Percentiles rank a stretch among this genome's conserved stretches.
phyloP scores from a whole-genome alignment of 768 basidiomycete genomes.

The Auriculariales sp. region DNA sequence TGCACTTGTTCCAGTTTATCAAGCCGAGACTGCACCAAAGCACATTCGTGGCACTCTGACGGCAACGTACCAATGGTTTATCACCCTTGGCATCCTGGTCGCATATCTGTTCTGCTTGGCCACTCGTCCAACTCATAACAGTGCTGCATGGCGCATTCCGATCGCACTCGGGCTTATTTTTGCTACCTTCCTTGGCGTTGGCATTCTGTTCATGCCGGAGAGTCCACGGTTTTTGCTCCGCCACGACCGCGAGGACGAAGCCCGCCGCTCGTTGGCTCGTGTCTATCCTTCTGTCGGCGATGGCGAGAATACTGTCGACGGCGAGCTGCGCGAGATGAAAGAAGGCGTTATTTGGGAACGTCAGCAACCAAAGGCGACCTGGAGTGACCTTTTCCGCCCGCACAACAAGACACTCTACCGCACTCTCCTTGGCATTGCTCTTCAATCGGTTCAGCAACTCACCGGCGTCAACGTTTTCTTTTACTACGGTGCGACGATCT shows the following conservation, averaged over 20 bases:
- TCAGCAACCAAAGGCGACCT: constrained; percentile 23
- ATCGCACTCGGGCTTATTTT: constrained; percentile 49
- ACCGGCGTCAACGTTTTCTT: constrained; percentile 52
- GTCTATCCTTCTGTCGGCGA: constrained; percentile 27
- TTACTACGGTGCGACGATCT: constrained; percentile 3
- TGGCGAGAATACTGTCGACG: constrained; percentile 25
- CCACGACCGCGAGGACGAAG: constrained; percentile 32
- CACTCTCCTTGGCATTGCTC: constrained; percentile 44
- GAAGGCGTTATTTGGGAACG: not conserved
- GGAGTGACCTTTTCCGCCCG: constrained; percentile 50
- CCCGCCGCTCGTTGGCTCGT: constrained; percentile 31
- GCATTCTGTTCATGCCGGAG: constrained; percentile 60
- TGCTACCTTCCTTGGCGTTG: constrained; percentile 44
- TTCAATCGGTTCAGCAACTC: constrained; percentile 61
- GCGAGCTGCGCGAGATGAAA: constrained; percentile 20
- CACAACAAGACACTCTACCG: constrained; percentile 46
- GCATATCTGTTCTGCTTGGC: constrained; percentile 60
- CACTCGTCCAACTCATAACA: constrained; percentile 31
- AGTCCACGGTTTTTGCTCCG: constrained; percentile 50
- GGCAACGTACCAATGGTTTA: constrained; percentile 46
- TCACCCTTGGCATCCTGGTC: constrained; percentile 56
- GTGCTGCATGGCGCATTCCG: constrained; percentile 46
- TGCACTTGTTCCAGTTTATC: constrained; percentile 47
- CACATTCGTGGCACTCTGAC: constrained; percentile 59
- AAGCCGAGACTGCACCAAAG: constrained; percentile 54